These are phyloP conservation scores for Kodamaea suecica DNA, from an alignment of 1,139 yeast species.

Conservation along the genomic window DNA sequence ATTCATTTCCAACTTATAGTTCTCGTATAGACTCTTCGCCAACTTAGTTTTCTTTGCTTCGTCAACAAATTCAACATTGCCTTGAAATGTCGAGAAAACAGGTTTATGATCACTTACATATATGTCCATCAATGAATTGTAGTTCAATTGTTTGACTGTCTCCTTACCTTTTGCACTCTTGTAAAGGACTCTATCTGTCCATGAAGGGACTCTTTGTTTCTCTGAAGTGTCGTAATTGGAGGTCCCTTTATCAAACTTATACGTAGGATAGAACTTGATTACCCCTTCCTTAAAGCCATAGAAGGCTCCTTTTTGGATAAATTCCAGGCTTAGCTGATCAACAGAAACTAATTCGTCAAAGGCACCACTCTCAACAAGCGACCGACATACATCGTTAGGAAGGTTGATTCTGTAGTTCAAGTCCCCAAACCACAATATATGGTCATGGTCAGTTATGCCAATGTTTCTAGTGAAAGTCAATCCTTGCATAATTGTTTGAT, in stretches of 20 bases:
- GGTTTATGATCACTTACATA: slow-evolving; percentile 87
- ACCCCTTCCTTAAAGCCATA: slow-evolving; percentile 80
- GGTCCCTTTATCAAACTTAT: slow-evolving; percentile 90
- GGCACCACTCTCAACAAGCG: slow-evolving; percentile 44
- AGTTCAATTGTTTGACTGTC: slow-evolving; percentile 53
- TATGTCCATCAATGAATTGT: slow-evolving; percentile 56
- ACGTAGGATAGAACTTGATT: slow-evolving; percentile 75
- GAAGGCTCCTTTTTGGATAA: slow-evolving; percentile 72
- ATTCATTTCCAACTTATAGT: slow-evolving; percentile 29
- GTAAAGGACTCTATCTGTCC: slow-evolving; percentile 90
- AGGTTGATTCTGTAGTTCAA: slow-evolving; percentile 81
- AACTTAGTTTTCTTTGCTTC: slow-evolving; percentile 28
- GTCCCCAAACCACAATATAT: slow-evolving; percentile 93
- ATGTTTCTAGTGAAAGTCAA: slow-evolving; percentile 71
- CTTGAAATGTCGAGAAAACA: slow-evolving; percentile 69
- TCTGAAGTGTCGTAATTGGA: slow-evolving; percentile 83
- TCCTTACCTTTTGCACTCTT: slow-evolving; percentile 34
- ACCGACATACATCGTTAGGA: slow-evolving; percentile 73
- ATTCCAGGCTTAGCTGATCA: slow-evolving; percentile 83
- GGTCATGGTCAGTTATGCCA: slow-evolving; percentile 76
- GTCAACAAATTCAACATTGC: slow-evolving; percentile 65
- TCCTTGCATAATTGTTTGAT: slow-evolving; percentile 74
- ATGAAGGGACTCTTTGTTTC: slow-evolving; percentile 89
- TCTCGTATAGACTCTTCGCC: slow-evolving; percentile 30
- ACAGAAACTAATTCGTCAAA: slow-evolving; percentile 56